Conservation (phyloP, 257 asterid species). For the Verbascum thapsus region DNA sequence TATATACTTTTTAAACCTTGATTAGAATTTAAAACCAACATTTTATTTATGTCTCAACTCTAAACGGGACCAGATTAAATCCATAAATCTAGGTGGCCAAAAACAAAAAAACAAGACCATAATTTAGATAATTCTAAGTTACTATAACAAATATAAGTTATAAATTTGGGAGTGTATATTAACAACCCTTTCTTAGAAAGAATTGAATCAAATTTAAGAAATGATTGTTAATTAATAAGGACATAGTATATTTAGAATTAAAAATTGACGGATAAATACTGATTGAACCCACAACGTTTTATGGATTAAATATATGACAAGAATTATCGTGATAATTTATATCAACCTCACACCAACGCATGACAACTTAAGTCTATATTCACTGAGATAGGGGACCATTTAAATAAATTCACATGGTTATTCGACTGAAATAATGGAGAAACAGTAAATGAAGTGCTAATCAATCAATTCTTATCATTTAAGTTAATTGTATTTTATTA, state of each 20-base stretch:
- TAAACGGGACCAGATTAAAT: too few relatives aligned
- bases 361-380: constrained; percentile 12
- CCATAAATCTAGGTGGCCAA: too few relatives aligned
- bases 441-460: constrained; percentile 6
- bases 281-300: background rate
- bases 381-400: constrained; percentile 24
- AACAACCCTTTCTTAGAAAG: background rate
- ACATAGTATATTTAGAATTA: background rate
- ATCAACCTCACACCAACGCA: background rate
- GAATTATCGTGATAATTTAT: background rate
- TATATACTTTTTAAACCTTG: too few relatives aligned
- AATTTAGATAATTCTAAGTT: too few relatives aligned
- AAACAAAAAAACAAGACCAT: too few relatives aligned
- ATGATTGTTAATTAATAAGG: background rate
- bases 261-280: background rate
- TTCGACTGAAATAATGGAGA: constrained; percentile 10
- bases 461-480: constrained; percentile 17
- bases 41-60: too few relatives aligned
- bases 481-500: background rate
- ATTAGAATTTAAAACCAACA: too few relatives aligned
- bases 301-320: background rate
- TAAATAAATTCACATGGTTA: constrained; percentile 19
- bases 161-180: background rate
- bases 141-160: background rate
- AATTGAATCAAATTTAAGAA: background rate